Conservation (phyloP, 371 early-diverging fungal genomes). For the Apophysomyces variabilis region DNA sequence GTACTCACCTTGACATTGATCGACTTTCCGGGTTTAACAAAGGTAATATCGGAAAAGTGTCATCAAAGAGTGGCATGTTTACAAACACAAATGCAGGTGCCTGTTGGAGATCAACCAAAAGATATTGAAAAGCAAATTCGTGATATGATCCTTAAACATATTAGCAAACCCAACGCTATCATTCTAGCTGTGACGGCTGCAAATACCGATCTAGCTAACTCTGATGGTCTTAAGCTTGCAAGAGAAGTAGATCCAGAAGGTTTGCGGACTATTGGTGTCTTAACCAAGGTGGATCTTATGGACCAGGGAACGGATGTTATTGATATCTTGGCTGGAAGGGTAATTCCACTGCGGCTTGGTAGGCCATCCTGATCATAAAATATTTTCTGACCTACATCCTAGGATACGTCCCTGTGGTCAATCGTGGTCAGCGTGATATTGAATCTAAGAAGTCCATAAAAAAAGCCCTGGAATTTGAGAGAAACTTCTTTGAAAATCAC, state of each 20-base stretch:
- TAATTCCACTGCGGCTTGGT: constrained; percentile 95
- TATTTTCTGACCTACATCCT: background rate
- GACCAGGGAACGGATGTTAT: constrained; percentile 99
- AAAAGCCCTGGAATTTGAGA: constrained; percentile 90
- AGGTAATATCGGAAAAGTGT: constrained; percentile 47
- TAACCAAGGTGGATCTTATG: constrained; percentile 99
- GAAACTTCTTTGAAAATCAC: constrained; percentile 93
- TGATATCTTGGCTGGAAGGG: constrained; percentile 97
- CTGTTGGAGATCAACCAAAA: constrained; percentile 98
- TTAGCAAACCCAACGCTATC: constrained; percentile 94
- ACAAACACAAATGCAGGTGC: constrained; percentile 60
- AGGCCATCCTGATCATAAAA: background rate
- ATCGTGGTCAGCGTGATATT: constrained; percentile 97
- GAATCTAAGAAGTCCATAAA: constrained; percentile 88
- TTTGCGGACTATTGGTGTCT: constrained; percentile 96
- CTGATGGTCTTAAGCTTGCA: constrained; percentile 96
- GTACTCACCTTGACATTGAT: constrained; percentile 97
- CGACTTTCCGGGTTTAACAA: constrained; percentile 98
- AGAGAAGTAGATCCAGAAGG: constrained; percentile 98
- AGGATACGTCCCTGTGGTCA: constrained; percentile 95
- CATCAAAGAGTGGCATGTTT: background rate
- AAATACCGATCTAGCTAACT: constrained; percentile 98
- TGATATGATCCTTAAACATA: constrained; percentile 96
- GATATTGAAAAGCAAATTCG: constrained; percentile 98
- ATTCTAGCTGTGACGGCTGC: constrained; percentile 98